Conservation (phyloP, 176 grass and related monocot species). For the Phyllostachys edulis region DNA sequence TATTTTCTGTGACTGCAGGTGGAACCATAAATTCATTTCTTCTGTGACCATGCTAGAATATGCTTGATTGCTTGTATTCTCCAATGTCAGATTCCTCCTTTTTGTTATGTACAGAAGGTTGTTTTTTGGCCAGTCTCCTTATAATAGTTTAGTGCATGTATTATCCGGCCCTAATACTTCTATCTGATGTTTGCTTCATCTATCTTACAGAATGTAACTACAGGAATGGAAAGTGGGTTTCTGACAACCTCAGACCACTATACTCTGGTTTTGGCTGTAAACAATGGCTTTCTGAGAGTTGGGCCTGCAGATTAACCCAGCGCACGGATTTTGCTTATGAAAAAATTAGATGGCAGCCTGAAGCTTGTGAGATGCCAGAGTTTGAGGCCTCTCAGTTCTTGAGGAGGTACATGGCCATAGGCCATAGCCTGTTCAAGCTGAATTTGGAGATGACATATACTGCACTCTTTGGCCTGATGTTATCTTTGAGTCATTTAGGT, state of each 20-base stretch:
- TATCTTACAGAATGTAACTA: constrained; percentile 63
- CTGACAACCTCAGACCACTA: constrained; percentile 56
- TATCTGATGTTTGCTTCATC: constrained; percentile 33
- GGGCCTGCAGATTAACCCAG: constrained; percentile 84
- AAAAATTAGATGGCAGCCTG: constrained; percentile 82
- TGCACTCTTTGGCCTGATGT: constrained; percentile 14
- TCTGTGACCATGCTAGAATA: constrained; percentile 21
- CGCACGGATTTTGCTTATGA: constrained; percentile 80
- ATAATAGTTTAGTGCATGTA: not conserved
- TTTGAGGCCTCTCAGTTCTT: constrained; percentile 74
- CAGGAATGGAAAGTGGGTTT: constrained; percentile 75
- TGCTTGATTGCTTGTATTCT: constrained; percentile 1
- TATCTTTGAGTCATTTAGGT: not conserved
- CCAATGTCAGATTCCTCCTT: not conserved
- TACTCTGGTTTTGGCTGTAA: constrained; percentile 89
- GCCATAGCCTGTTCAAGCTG: constrained; percentile 19
- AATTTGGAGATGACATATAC: constrained; percentile 36
- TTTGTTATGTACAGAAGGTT: not conserved
- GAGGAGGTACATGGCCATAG: constrained; percentile 52
- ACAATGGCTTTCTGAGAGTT: constrained; percentile 77
- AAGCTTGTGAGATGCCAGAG: constrained; percentile 66
- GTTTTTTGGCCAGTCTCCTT: not conserved
- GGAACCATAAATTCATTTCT: constrained; percentile 20
- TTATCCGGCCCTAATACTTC: constrained; percentile 8
- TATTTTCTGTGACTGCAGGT: not conserved